These are phyloP conservation scores for Carnegiea gigantea DNA, from an alignment of 179 eudicot species.

Conservation along the genomic window DNA sequence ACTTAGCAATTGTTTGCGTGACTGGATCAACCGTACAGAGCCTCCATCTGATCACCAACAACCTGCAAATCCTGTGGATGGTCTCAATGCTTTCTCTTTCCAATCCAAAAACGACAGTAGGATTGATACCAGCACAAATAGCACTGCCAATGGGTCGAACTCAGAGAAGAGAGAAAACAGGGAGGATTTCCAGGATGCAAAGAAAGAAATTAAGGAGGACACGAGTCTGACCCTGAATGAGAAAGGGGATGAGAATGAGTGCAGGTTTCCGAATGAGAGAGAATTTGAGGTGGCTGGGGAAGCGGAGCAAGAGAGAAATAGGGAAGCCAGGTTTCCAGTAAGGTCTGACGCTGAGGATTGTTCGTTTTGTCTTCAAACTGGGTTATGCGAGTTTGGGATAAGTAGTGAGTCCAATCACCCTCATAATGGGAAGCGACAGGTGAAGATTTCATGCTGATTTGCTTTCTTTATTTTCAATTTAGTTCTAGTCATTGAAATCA, in stretches of 20 bases:
- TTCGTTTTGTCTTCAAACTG: conserved; percentile 42
- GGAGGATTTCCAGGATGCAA: neutral
- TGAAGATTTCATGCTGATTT: conserved; percentile 9
- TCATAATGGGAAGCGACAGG: conserved; percentile 44
- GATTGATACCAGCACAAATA: neutral
- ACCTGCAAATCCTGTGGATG: conserved; percentile 8
- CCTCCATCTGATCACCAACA: neutral
- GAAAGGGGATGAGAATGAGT: neutral
- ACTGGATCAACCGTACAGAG: neutral
- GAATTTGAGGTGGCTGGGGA: neutral
- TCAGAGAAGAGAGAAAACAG: neutral
- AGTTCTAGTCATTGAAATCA: neutral
- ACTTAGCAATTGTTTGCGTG: neutral
- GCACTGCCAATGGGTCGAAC: neutral
- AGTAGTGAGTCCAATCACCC: conserved; percentile 76
- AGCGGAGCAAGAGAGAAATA: neutral
- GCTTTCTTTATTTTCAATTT: neutral
- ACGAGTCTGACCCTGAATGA: neutral
- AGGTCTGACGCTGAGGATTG: conserved; percentile 61
- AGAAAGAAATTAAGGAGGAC: neutral
- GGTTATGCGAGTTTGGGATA: conserved; percentile 54
- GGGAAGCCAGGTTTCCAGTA: conserved; percentile 28
- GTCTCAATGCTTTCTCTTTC: conserved; percentile 20
- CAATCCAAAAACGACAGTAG: neutral
- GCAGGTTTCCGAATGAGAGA: neutral